Evolutionary conservation across 495 filamentous ascomycete genomes (phyloP).

Genomic region (Xylaria intraflava): DNA sequence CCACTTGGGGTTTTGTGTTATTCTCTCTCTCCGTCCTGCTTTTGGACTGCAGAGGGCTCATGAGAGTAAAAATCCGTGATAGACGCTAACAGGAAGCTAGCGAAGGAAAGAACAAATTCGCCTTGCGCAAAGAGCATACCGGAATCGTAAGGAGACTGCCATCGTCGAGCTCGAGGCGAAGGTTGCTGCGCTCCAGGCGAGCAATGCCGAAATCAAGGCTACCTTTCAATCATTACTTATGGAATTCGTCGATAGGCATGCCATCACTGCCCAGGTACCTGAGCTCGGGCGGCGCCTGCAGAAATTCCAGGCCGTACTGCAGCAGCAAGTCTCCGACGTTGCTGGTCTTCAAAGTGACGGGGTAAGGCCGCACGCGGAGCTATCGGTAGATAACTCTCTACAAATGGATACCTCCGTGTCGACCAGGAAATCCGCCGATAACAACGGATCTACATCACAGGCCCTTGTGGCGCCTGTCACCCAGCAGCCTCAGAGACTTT

Average conservation of each 20-base stretch:
- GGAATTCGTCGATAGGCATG: constrained; percentile 47
- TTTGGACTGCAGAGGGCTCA: background rate
- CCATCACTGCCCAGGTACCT: constrained; percentile 44
- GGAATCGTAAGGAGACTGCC: constrained; percentile 74
- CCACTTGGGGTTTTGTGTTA: background rate
- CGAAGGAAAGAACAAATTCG: constrained; percentile 82
- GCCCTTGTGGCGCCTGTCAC: background rate
- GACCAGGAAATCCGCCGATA: background rate
- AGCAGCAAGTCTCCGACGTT: constrained; percentile 28
- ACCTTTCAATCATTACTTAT: constrained; percentile 60
- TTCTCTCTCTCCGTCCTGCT: background rate
- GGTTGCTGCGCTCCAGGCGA: constrained; percentile 56
- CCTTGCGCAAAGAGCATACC: constrained; percentile 77
- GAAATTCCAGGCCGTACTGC: constrained; percentile 21
- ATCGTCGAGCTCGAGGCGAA: constrained; percentile 65
- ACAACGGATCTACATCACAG: background rate
- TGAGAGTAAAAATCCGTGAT: background rate
- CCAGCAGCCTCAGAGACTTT: constrained; percentile 4
- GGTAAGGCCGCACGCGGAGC: background rate
- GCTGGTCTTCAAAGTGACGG: constrained; percentile 13
- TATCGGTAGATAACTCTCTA: background rate
- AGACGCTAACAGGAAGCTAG: constrained; percentile 36
- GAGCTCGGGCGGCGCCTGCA: constrained; percentile 44
- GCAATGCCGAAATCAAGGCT: constrained; percentile 68
- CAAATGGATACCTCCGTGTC: background rate